Conservation (phyloP, 1,284 basidiomycete genomes). For the Puccinia coronata region DNA sequence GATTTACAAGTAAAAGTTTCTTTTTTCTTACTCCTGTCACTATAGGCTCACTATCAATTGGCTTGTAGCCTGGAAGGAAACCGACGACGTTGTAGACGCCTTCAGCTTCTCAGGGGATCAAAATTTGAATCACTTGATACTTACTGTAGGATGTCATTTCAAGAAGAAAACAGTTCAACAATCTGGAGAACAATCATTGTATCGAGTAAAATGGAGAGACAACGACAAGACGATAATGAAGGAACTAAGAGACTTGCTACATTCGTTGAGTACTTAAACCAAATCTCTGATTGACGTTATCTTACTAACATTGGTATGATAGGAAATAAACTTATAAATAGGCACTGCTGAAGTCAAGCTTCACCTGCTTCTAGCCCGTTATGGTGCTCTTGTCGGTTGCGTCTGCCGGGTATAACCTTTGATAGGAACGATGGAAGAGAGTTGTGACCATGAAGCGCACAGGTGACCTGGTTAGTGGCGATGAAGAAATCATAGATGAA, state of each 20-base stretch:
- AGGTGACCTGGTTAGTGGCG: slow-evolving; percentile 29
- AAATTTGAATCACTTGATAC: slow-evolving; percentile 4
- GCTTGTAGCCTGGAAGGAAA: too few species aligned
- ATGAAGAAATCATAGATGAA: slow-evolving; percentile 49
- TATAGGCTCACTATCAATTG: too few species aligned
- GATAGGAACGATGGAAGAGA: background rate
- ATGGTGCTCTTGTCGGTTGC: slow-evolving; percentile 22
- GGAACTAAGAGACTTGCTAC: background rate
- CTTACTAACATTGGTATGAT: background rate
- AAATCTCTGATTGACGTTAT: background rate
- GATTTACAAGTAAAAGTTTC: too few species aligned
- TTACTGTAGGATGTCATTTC: background rate
- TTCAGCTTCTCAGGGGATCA: background rate
- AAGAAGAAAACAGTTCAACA: background rate
- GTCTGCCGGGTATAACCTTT: background rate
- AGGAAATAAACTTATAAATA: too few species aligned
- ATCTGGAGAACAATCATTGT: background rate
- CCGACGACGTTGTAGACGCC: too few species aligned
- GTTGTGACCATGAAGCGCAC: slow-evolving; percentile 10
- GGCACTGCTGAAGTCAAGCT: background rate
- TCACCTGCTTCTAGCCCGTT: slow-evolving; percentile 25
- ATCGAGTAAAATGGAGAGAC: slow-evolving; percentile 9
- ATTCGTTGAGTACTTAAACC: slow-evolving; percentile 3
- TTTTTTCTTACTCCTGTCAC: too few species aligned
- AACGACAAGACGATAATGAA: slow-evolving; percentile 1